Conservation (phyloP, 352 stramenopile species). For the Lagenidium giganteum region DNA sequence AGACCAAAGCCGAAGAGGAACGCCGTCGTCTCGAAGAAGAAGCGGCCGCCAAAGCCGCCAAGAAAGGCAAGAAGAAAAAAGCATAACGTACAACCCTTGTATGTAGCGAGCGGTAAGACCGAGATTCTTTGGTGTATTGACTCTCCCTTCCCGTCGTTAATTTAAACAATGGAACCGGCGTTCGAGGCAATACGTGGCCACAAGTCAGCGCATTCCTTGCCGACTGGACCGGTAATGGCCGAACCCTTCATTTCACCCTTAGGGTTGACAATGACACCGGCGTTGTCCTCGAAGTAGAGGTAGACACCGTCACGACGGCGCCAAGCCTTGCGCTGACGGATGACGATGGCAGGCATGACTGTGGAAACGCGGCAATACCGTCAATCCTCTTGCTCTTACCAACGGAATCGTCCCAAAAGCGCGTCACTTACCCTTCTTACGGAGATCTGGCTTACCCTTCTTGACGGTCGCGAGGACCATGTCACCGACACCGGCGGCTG, state of each 20-base stretch:
- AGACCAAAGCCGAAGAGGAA: conserved; percentile 73
- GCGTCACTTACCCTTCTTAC: conserved; percentile 93
- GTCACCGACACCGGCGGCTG: conserved; percentile 97
- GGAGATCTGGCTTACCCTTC: conserved; percentile 99
- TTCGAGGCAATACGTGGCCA: conserved; percentile 99
- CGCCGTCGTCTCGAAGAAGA: conserved; percentile 66
- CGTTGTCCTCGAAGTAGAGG: conserved; percentile 99
- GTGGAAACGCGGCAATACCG: conserved; percentile 8
- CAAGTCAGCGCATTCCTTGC: conserved; percentile 99
- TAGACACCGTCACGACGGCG: conserved; percentile 99
- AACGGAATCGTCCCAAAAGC: not conserved
- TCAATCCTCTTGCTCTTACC: not conserved
- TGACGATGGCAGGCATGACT: conserved; percentile 99
- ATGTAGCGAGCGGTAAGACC: conserved; percentile 5
- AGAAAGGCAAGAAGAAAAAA: conserved; percentile 83
- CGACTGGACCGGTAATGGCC: conserved; percentile 98
- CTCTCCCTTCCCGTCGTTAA: conserved; percentile 3
- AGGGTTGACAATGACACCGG: conserved; percentile 99
- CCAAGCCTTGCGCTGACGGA: conserved; percentile 99
- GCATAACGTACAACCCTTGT: conserved; percentile 20
- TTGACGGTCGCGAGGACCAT: conserved; percentile 99
- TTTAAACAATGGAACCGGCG: conserved; percentile 99
- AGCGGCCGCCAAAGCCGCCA: conserved; percentile 62
- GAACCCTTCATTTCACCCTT: conserved; percentile 99
- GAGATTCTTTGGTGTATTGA: conserved; percentile 14